Conservation (phyloP, 306 rosid species). For the Cicer arietinum region DNA sequence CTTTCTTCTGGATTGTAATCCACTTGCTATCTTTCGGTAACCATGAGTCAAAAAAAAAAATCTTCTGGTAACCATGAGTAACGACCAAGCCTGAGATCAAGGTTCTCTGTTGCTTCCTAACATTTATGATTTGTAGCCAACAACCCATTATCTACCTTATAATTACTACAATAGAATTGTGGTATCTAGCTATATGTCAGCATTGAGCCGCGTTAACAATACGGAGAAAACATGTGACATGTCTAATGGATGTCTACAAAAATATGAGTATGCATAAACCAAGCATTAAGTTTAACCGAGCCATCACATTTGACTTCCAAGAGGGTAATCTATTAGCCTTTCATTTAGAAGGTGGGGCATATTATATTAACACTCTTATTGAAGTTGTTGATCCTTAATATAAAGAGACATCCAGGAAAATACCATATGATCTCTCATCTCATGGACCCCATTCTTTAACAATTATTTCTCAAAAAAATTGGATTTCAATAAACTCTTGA, state of each 20-base stretch:
- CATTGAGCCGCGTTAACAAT: not conserved
- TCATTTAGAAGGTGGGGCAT: not conserved
- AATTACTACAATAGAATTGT: not conserved
- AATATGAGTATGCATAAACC: not conserved
- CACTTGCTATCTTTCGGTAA: too few relatives aligned
- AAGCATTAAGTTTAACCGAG: not conserved
- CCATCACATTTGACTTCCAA: constrained; percentile 21
- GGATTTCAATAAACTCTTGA: constrained; percentile 17
- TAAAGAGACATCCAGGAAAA: constrained; percentile 6
- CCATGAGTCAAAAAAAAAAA: too few relatives aligned
- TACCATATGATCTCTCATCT: constrained; percentile 29
- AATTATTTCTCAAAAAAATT: constrained; percentile 1
- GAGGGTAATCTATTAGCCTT: not conserved
- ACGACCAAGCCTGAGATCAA: not conserved
- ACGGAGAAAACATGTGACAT: constrained; percentile 14
- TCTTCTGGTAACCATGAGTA: not conserved
- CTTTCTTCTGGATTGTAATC: too few relatives aligned
- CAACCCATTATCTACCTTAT: not conserved
- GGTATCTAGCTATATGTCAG: not conserved
- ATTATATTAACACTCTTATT: not conserved
- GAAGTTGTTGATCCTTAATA: not conserved
- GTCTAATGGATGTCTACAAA: constrained; percentile 10
- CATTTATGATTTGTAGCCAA: not conserved
- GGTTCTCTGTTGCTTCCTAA: constrained; percentile 26
- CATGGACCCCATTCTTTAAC: constrained; percentile 4